Evolutionary conservation across 768 basidiomycete genomes (phyloP), one percentile per base, ranked within the genome.

Genomic region (Russula ochroleuca): DNA sequence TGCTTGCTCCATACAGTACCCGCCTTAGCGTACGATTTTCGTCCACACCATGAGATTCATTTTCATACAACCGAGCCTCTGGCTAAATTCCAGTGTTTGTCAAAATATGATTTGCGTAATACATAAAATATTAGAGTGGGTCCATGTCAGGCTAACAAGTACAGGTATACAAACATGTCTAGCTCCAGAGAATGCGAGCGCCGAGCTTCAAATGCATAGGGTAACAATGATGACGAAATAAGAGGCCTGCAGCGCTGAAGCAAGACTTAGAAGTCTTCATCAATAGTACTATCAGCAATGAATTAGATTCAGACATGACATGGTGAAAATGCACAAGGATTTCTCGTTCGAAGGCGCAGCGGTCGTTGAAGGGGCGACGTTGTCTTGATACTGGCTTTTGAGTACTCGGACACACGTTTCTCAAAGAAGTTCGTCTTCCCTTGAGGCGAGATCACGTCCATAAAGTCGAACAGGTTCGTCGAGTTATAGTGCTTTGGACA

Each of bases 401-500:
- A 28, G 5, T 28, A 2, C 28, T 28, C 2, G 28, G 28, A 28
- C 28, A 28, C 28, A 28, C 28, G 28, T 5, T 28, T 28, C 28
- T 28, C 28, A 28, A 28, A 28, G 28, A 28, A 28, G 28, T 28
- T 28, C 28, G 28, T 28, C 28, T 28, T 28, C 28, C 28, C 28
- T 28, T 28, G 28, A 28, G 5, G 28, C 28, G 28, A 28, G 28
- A 28, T 28, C 28, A 1, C 94, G 83, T 76, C 94, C 92, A 94
- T 94, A 71, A 94, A 94, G 74, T 94, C 90, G 73, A 91, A 90
- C 8, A 94, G 94, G 73, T 97, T 97, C 28, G 82, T 76, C 0
- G 79, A 75, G 65, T 85, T 79, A 78, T 92, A 97, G 56, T 84
- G 71, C 72, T 94, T 94, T 28, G 85, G 78, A 69, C 89, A 92